These are phyloP conservation scores for Trebouxia sp. DNA, from an alignment of 139 green algal species.

Conservation along the genomic window DNA sequence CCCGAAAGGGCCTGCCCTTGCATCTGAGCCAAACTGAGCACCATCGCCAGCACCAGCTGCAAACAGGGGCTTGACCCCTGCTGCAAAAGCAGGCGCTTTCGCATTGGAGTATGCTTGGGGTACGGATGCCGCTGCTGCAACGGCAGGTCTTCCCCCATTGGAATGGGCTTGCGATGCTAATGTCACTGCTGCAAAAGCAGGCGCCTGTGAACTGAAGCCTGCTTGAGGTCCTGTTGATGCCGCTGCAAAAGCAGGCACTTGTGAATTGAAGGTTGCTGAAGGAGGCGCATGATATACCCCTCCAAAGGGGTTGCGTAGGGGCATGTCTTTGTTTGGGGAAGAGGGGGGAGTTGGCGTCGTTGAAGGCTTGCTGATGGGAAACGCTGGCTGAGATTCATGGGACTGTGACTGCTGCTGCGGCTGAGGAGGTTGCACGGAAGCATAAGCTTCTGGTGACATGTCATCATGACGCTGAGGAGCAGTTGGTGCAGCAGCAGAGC, in stretches of 20 bases:
- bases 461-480: background rate
- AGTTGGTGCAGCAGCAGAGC: background rate
- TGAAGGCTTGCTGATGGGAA: background rate
- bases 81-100: background rate
- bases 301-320: conserved; percentile 8
- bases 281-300: too few relatives aligned
- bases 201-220: background rate
- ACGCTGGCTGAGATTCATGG: background rate
- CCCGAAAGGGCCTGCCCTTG: background rate
- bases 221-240: background rate
- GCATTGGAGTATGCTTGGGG: background rate
- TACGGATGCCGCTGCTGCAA: background rate
- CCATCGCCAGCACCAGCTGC: background rate
- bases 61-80: background rate
- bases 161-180: background rate
- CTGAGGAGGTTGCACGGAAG: background rate
- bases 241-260: background rate
- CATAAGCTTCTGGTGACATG: background rate
- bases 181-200: background rate
- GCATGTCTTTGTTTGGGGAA: background rate
- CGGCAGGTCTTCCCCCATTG: background rate
- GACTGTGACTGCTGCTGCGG: background rate
- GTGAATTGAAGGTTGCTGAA: background rate
- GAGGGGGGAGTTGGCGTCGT: conserved; percentile 10
- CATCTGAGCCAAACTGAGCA: background rate